phyloP scores from a whole-genome alignment of 139 green algal species.

The Picochlorum sp. region DNA sequence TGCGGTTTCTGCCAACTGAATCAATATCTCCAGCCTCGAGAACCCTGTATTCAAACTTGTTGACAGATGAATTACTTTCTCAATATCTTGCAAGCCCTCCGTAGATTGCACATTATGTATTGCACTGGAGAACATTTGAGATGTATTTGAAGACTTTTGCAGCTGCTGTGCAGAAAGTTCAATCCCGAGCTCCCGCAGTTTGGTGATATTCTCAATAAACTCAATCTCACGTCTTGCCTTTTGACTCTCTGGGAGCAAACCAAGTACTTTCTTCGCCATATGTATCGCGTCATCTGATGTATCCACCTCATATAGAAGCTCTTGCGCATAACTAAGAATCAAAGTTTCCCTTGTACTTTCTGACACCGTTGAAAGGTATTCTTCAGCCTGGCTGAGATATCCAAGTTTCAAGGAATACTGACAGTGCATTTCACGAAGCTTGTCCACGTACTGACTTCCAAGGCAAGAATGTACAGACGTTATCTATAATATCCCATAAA shows the following conservation, averaged over 20 bases:
- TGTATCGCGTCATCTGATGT: conserved; percentile 5
- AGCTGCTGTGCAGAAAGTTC: conserved; percentile 20
- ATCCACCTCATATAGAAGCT: conserved; percentile 16
- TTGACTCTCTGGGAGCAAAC: conserved; percentile 15
- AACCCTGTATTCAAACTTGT: conserved; percentile 4
- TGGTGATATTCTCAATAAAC: conserved; percentile 7
- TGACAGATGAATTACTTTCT: background rate
- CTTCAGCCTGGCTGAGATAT: conserved; percentile 10
- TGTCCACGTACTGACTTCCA: too few species aligned
- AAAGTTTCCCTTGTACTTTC: conserved; percentile 15
- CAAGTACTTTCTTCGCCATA: conserved; percentile 16
- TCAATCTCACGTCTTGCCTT: conserved; percentile 10
- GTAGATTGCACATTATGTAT: conserved; percentile 3
- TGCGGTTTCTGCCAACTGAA: background rate
- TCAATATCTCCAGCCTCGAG: background rate
- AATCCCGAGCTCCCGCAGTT: conserved; percentile 15
- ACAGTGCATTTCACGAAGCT: too few species aligned
- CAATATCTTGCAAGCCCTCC: conserved; percentile 1
- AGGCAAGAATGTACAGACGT: too few species aligned
- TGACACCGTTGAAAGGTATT: conserved; percentile 13
- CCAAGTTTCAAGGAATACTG: too few species aligned
- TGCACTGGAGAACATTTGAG: background rate
- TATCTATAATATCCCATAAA: too few species aligned
- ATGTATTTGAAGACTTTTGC: conserved; percentile 14
- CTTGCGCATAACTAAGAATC: conserved; percentile 16